Evolutionary conservation across 2,329 filamentous ascomycete genomes (phyloP).

Genomic region (Cladophialophora yegresii): DNA sequence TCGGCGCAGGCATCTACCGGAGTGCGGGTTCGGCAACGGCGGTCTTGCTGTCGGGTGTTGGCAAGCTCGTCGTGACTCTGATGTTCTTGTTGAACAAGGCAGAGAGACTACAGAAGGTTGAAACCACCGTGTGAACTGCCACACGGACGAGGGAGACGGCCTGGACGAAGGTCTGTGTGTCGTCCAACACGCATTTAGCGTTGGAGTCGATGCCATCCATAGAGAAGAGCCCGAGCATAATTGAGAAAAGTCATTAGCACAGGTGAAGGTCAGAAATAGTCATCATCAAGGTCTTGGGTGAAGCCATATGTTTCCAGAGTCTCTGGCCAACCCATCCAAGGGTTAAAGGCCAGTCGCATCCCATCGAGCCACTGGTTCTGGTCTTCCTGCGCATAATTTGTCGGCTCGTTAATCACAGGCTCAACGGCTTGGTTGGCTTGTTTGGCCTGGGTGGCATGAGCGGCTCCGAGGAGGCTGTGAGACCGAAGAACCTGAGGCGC

Average conservation of each 20-base stretch:
- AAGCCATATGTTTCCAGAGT: slow-evolving; percentile 25
- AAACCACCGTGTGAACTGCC: neutral
- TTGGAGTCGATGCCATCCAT: neutral
- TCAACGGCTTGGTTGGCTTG: slow-evolving; percentile 6
- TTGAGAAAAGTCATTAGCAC: neutral
- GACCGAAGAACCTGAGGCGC: slow-evolving; percentile 12
- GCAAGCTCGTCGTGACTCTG: slow-evolving; percentile 29
- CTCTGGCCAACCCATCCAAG: slow-evolving; percentile 28
- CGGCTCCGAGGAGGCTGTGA: slow-evolving; percentile 5
- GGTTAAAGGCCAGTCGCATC: slow-evolving; percentile 25
- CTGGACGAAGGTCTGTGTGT: neutral
- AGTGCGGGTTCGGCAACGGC: slow-evolving; percentile 16
- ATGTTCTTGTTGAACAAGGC: slow-evolving; percentile 28
- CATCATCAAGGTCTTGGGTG: slow-evolving; percentile 25
- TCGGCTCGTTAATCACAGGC: slow-evolving; percentile 13
- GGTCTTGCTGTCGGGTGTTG: slow-evolving; percentile 22
- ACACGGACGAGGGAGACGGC: neutral
- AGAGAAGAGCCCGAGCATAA: neutral
- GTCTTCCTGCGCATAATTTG: slow-evolving; percentile 13
- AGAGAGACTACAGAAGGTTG: slow-evolving; percentile 14
- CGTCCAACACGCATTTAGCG: slow-evolving; percentile 4
- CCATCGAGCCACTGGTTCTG: slow-evolving; percentile 20
- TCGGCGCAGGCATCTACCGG: slow-evolving; percentile 48
- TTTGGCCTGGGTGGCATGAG: slow-evolving; percentile 1
- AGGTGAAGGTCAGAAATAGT: slow-evolving; percentile 16